These are phyloP conservation scores for Agroathelia rolfsii DNA, from an alignment of 1,284 basidiomycete species.

Conservation along the genomic window DNA sequence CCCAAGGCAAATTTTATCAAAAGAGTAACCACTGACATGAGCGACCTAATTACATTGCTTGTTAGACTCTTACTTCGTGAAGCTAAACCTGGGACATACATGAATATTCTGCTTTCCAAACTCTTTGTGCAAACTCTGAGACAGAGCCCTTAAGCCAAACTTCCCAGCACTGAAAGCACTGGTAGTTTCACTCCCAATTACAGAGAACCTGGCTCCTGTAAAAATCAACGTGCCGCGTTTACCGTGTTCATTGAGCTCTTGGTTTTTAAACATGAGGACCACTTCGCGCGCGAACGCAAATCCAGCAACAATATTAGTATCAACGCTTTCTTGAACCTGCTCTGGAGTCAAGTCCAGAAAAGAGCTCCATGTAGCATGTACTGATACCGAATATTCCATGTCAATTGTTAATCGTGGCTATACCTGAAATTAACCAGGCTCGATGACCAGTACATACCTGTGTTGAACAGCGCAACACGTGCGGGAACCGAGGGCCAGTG, in stretches of 20 bases:
- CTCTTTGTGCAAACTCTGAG: constrained; percentile 71
- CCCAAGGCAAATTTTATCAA: constrained; percentile 1
- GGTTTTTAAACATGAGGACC: constrained; percentile 53
- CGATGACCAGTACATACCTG: too few species aligned
- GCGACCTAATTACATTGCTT: constrained; percentile 48
- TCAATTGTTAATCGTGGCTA: too few species aligned
- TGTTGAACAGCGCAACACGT: constrained; percentile 62
- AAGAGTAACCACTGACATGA: constrained; percentile 36
- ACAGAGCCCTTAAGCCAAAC: constrained; percentile 53
- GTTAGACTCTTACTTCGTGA: too few species aligned
- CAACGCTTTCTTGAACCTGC: constrained; percentile 38
- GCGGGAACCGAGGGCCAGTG: constrained; percentile 42
- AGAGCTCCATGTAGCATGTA: constrained; percentile 48
- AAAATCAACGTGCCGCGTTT: constrained; percentile 63
- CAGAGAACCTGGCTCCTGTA: constrained; percentile 66
- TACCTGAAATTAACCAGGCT: too few species aligned
- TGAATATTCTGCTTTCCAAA: constrained; percentile 75
- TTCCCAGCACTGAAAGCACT: constrained; percentile 65
- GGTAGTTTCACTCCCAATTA: constrained; percentile 55
- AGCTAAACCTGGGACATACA: constrained; percentile 27
- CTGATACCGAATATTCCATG: too few species aligned
- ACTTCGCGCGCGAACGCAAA: constrained; percentile 62
- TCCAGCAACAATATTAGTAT: constrained; percentile 49
- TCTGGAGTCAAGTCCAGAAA: constrained; percentile 60
- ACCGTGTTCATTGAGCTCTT: constrained; percentile 35